These are phyloP conservation scores for Endoconidiophora polonica DNA, from an alignment of 2,329 filamentous ascomycete species.

Conservation along the genomic window DNA sequence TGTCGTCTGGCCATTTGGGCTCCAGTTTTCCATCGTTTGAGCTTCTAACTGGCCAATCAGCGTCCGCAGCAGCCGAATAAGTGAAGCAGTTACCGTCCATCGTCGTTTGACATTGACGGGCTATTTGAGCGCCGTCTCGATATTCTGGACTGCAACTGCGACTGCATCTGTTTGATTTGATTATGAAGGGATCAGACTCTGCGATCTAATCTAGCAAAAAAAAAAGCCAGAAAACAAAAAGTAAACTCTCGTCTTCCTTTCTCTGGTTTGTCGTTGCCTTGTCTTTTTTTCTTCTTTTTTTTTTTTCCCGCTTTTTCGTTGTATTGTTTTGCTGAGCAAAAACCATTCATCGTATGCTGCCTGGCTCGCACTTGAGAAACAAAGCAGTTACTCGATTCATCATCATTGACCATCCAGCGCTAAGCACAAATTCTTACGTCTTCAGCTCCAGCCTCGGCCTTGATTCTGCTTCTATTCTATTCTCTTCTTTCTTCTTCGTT, in stretches of 20 bases:
- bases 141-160: background rate
- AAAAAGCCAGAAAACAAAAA: too few species aligned
- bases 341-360: background rate
- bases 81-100: slow-evolving; percentile 5
- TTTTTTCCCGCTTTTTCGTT: slow-evolving; percentile 2
- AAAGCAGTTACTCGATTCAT: background rate
- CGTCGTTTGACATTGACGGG: slow-evolving; percentile 1
- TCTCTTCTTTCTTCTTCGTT: background rate
- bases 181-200: background rate
- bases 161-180: slow-evolving; percentile 1
- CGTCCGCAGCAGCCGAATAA: background rate
- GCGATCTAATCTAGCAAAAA: too few species aligned
- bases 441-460: background rate
- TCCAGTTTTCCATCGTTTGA: slow-evolving; percentile 3
- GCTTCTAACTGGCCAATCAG: slow-evolving; percentile 1
- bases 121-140: background rate
- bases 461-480: background rate
- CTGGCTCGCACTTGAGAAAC: too few species aligned
- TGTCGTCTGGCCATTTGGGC: slow-evolving; percentile 2
- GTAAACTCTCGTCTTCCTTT: background rate
- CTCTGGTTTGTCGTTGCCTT: background rate
- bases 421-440: too few species aligned
- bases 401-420: background rate
- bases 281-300: slow-evolving; percentile 2
- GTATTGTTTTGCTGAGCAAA: slow-evolving; percentile 4